Percentiles rank a stretch among this genome's conserved stretches.
phyloP scores from a whole-genome alignment of 2,329 filamentous ascomycete genomes.

The Venturia pyrina region DNA sequence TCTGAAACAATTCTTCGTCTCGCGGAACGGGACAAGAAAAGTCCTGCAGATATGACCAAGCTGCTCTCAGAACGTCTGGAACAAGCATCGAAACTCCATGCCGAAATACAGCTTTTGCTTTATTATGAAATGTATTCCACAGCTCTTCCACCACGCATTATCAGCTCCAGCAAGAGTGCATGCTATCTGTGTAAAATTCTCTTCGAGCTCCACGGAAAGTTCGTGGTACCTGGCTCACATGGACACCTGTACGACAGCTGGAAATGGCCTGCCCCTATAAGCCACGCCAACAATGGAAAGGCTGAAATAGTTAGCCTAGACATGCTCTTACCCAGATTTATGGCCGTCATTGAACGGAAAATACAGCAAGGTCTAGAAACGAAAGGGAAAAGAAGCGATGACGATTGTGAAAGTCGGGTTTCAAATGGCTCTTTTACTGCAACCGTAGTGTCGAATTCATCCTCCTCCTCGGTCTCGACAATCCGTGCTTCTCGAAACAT shows the following conservation, averaged over 20 bases:
- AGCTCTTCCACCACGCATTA: not conserved
- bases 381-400: not conserved
- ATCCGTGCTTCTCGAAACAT: not conserved
- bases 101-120: slow-evolving; percentile 3
- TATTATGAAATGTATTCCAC: not conserved
- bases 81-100: not conserved
- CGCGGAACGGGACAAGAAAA: not conserved
- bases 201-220: not conserved
- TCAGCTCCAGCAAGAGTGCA: not conserved
- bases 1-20: not conserved
- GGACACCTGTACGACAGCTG: not conserved
- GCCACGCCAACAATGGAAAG: not conserved
- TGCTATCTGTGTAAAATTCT: not conserved
- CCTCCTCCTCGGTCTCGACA: not conserved
- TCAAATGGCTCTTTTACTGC: not conserved
- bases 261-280: not conserved
- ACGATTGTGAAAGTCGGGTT: not conserved
- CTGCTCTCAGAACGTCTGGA: not conserved
- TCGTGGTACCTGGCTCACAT: not conserved
- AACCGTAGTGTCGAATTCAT: not conserved
- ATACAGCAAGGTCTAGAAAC: not conserved
- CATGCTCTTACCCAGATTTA: not conserved
- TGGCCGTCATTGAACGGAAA: not conserved
- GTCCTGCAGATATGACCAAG: not conserved
- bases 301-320: not conserved